Base-by-base conservation (phyloP, 2,329 filamentous ascomycete genomes). In the Dactylellina parvicollis region DNA sequence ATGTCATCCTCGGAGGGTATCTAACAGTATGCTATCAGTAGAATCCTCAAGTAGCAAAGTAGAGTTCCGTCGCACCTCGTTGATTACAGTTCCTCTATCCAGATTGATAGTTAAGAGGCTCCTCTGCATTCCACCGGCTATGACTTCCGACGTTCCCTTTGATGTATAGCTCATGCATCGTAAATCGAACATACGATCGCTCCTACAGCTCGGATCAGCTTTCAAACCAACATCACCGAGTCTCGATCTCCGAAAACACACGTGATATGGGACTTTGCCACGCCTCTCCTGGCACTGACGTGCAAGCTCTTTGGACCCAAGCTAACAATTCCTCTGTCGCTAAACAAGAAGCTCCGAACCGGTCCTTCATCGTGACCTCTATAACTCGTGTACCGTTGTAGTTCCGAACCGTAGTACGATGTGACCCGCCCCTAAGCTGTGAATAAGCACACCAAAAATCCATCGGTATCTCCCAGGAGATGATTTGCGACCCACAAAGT, bases 91-190 rank as follows among this genome's bases (percentile, higher is more conserved):
- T 32, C 91, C 91, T 81, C 91, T 92, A 55, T 89, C 87, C 49
- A 89, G 83, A 77, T 90, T 88, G 59, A 90, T 85, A 26, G 86
- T 89, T 79, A 96, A 90, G 90, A 99, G 96, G 54, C 86, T 86
- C 62, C 90, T 86, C 81, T 99, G 95, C 76, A 89, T 87, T 49
- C 95, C 95, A 62, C 76, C 77, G 49, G 92, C 95, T 32, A 94
- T 91, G 66, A 99, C 89, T 79, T 96, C 90, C 12, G 87, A 86
- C 24, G 90, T 91, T 7, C 90, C 90, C 79, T 92, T 92, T 26
- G 91, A 92, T 1, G 92, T 96, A 79, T 96, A 97, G 80, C 90
- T 94, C 92, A 98, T 98, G 81, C 95, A 98, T 77, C 88, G 88
- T 75, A 99, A 83, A 79, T 97, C 92, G 75, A 98, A 96, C 64